phyloP scores from a whole-genome alignment of 2,329 filamentous ascomycete species.

The Hymenoscyphus infarciens region DNA sequence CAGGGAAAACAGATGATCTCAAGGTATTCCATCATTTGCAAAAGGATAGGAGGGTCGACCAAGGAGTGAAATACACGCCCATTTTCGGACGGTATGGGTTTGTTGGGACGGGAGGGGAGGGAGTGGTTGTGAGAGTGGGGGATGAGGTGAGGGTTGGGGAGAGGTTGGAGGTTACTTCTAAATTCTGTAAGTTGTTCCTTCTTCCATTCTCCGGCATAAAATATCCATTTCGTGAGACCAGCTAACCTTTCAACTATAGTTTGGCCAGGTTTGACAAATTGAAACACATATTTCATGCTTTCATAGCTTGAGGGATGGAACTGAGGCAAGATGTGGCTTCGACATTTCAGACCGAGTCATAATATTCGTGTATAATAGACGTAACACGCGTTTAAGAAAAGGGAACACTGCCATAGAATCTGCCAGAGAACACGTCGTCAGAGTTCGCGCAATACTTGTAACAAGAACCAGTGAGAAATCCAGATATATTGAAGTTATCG shows the following conservation, averaged over 20 bases:
- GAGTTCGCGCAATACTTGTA: no score
- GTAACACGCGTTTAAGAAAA: no score
- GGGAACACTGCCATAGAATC: no score
- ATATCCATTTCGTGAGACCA: not conserved
- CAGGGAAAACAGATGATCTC: slow-evolving; percentile 54
- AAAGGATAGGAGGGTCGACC: slow-evolving; percentile 66
- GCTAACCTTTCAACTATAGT: slow-evolving; percentile 5
- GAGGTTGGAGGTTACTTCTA: slow-evolving; percentile 42
- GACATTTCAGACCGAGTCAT: no score
- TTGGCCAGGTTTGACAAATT: slow-evolving; percentile 12
- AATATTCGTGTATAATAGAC: no score
- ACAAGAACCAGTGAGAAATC: no score
- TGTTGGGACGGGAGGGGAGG: slow-evolving; percentile 37
- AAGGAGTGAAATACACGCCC: slow-evolving; percentile 63
- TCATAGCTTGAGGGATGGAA: no score
- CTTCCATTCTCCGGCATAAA: not conserved
- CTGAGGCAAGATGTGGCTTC: no score
- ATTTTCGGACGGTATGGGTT: slow-evolving; percentile 74
- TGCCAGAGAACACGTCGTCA: no score
- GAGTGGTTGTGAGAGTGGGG: slow-evolving; percentile 41
- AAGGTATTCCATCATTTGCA: slow-evolving; percentile 65
- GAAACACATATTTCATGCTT: not conserved
- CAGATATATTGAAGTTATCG: no score
- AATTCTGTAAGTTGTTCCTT: slow-evolving; percentile 43
- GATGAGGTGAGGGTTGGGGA: slow-evolving; percentile 45